Evolutionary conservation across 148 eudicot species (phyloP), one percentile per base, ranked within the genome.

Genomic region (Rhododendron williamsianum): DNA sequence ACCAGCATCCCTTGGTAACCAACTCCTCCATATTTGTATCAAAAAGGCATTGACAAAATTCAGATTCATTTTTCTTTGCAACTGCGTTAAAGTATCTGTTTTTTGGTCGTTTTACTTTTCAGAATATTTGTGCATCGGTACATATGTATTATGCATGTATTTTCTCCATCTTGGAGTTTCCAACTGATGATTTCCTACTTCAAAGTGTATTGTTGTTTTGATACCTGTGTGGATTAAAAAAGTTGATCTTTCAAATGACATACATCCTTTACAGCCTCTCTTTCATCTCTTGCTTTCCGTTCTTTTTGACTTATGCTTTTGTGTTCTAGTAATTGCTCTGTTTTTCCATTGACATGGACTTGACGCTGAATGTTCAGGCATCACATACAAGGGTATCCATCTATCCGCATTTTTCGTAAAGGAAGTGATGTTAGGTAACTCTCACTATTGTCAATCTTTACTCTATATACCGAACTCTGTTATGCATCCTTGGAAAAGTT

Each of bases 341-440:
- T 38, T 71, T 76, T 81, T 76, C 81, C 54, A 41, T 82, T 87
- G 81, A 88, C 58, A 82, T 54, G 84, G 43, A 78, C 76, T 79
- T 86, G 43, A 1, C 73, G 87, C n/a, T 58, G 81, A 78, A 77
- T 77, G 30, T 87, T 87, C 95, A 97, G 99, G 96, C 85, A 97
- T 90, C 98, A 97, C 89, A 90, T 97, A 82, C 99, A 97, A 85
- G 99, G 95, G 15, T 97, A 97, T 91, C 99, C 99, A 82, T 95
- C 99, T 60, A 92, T 97, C 86, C 94, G 99, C 88, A 94, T 97
- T 84, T 97, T 93, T 82, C 96, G 99, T 25, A 95, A 93, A 92
- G 98, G 98, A 88, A 93, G 88, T 48, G 96, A 95, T 88, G 72
- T 92, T 83, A 95, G 90, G 98, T 92, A 81, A 83, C 77, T 88